Evolutionary conservation across 1,284 basidiomycete species (phyloP).

Genomic region (Trichosporon inkin): DNA sequence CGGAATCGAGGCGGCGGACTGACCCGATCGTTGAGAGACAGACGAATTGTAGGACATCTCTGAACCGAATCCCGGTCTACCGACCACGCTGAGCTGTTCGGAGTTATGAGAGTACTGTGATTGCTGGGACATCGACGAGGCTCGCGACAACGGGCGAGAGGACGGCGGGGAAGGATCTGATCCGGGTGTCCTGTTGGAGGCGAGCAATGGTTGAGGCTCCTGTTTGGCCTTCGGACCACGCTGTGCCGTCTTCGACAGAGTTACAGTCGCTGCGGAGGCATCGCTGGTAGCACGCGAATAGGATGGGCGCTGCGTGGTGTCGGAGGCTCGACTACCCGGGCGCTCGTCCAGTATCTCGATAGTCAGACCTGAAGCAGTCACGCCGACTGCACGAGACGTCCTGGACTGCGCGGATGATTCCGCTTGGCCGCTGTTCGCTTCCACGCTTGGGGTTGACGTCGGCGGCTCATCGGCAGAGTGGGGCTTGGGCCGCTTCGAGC

Average conservation of each 20-base stretch:
- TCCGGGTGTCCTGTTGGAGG: neutral
- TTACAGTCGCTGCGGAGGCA: neutral
- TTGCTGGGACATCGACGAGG: neutral
- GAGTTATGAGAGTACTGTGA: slow-evolving; percentile 1
- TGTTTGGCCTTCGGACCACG: neutral
- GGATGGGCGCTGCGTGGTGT: neutral
- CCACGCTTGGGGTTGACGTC: too few species aligned
- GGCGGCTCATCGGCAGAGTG: too few species aligned
- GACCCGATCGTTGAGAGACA: neutral
- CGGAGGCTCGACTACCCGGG: neutral
- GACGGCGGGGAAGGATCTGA: neutral
- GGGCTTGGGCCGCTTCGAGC: neutral
- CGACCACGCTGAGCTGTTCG: neutral
- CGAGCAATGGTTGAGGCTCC: neutral
- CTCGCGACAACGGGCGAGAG: neutral
- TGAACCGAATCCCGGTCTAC: neutral
- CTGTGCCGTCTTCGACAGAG: neutral
- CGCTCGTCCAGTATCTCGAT: neutral
- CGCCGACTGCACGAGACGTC: neutral
- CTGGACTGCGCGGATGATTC: neutral
- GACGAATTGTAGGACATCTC: neutral
- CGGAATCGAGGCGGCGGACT: slow-evolving; percentile 24
- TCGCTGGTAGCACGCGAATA: neutral
- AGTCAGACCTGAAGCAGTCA: neutral
- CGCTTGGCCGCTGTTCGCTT: too few species aligned